phyloP scores from a whole-genome alignment of 1,284 basidiomycete species.

The Cryptococcus sp. region DNA sequence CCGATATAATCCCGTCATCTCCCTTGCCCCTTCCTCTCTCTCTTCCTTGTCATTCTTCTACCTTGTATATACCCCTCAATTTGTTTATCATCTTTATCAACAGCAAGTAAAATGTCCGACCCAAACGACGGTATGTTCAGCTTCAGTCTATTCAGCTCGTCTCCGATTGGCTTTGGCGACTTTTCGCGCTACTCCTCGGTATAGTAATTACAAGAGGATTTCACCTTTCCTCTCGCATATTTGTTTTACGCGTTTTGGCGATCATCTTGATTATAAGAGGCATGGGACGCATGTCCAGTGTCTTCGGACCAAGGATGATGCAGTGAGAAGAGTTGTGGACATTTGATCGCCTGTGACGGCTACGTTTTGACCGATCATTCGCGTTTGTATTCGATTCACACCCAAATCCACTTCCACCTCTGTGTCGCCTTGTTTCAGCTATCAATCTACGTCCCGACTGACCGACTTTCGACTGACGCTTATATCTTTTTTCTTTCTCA shows the following conservation, averaged over 20 bases:
- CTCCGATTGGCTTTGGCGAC: background rate
- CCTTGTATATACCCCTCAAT: background rate
- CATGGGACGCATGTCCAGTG: no score
- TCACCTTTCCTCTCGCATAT: background rate
- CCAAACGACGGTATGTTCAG: constrained; percentile 47
- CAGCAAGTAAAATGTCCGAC: constrained; percentile 39
- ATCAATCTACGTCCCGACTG: background rate
- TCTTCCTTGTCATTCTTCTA: constrained; percentile 2
- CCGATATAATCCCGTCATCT: constrained; percentile 4
- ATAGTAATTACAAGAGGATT: background rate
- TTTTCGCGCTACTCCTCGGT: background rate
- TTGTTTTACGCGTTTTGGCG: background rate
- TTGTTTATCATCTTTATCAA: background rate
- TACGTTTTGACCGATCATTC: background rate
- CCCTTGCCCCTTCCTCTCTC: background rate
- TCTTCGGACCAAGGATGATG: no score
- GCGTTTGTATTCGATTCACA: background rate
- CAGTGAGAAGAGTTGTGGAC: no score
- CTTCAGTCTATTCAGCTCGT: constrained; percentile 7
- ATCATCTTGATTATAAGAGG: background rate
- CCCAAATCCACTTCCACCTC: background rate
- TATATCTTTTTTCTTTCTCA: constrained; percentile 7
- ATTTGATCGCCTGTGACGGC: no score
- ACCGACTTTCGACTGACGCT: constrained; percentile 9
- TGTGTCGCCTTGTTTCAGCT: background rate